A percentile compares a stretch with the other conserved stretches of the same genome.
Evolutionary conservation across 2,329 filamentous ascomycete genomes (phyloP).

Genomic region (Colletotrichum orbiculare): DNA sequence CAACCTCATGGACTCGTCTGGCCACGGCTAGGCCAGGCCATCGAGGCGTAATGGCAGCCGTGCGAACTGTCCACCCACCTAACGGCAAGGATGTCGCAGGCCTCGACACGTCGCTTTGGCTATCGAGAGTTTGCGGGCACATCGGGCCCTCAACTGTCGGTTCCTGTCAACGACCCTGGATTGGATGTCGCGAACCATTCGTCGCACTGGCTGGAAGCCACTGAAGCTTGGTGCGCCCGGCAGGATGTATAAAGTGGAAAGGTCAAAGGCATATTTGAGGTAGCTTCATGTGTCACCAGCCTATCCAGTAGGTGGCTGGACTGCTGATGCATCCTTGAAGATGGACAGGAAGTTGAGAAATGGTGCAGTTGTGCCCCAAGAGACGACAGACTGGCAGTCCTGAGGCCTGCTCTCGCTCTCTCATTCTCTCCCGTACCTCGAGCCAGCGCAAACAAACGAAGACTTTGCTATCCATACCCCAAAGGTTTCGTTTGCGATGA

Average conservation of each 20-base stretch:
- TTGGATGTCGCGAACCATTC: slow-evolving; percentile 18
- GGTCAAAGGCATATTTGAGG: not conserved
- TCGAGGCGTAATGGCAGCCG: slow-evolving; percentile 9
- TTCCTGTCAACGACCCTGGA: slow-evolving; percentile 25
- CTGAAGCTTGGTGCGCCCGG: slow-evolving; percentile 11
- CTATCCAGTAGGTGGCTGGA: not conserved
- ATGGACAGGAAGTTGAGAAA: no score
- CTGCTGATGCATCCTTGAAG: not conserved
- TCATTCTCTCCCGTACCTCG: no score
- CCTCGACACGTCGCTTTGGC: not conserved
- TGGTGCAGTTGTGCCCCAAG: no score
- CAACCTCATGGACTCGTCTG: slow-evolving; percentile 31
- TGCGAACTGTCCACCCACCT: slow-evolving; percentile 18
- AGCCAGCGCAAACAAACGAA: no score
- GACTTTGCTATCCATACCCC: no score
- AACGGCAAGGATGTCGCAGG: slow-evolving; percentile 16
- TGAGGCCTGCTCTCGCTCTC: no score
- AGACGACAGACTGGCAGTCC: no score
- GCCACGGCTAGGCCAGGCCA: slow-evolving; percentile 15
- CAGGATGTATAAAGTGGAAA: not conserved
- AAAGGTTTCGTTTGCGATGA: no score
- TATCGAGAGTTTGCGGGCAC: slow-evolving; percentile 33
- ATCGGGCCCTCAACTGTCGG: slow-evolving; percentile 24
- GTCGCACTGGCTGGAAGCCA: not conserved
- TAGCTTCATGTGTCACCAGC: not conserved